Evolutionary conservation across 2,329 filamentous ascomycete genomes (phyloP), one percentile per base, ranked within the genome.

Genomic region (Fusarium sororula): DNA sequence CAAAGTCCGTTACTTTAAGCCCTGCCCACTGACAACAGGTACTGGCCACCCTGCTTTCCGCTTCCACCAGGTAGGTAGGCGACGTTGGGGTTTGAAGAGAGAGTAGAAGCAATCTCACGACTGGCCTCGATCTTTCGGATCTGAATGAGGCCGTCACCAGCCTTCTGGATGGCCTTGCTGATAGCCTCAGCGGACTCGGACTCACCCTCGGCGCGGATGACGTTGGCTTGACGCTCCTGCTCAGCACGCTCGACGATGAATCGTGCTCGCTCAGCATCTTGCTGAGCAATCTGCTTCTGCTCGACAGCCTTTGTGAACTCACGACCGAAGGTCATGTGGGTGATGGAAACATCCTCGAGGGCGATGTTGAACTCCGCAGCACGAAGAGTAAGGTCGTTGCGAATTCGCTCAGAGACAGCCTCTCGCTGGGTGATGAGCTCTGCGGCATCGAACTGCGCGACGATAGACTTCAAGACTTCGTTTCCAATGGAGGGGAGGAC

Each of bases 231-330:
- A 80, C 96, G 90, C 87, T 99, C 96, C 88, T 99, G 96, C 90
- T 99, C 96, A 70, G 96, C 96, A 84, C 94, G 94, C 90, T 99
- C 96, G 83, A 99, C 96, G 78, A 99, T 97, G 88, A 99, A 99
- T 76, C 96, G 91, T 55, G 96, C 96, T 75, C 96, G 91, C 89
- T 99, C 96, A 74, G 96, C 96, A 82, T 99, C 96, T 86, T 99
- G 96, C 87, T 99, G 96, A 63, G 96, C 96, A 83, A 99, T 99
- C 89, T 99, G 96, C 91, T 99, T 99, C 90, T 99, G 96, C 87
- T 99, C 96, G 80, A 99, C 96, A 75, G 96, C 96, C 84, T 94
- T 94, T 70, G 96, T 99, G 89, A 99, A 99, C 85, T 99, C 96
- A 84, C 96, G 96, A 78, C 96, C 96, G 83, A 99, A 99, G 60